A percentile compares a stretch with the other conserved stretches of the same genome.
Conservation (phyloP, 495 filamentous ascomycete species). For the Talaromyces thailandensis region DNA sequence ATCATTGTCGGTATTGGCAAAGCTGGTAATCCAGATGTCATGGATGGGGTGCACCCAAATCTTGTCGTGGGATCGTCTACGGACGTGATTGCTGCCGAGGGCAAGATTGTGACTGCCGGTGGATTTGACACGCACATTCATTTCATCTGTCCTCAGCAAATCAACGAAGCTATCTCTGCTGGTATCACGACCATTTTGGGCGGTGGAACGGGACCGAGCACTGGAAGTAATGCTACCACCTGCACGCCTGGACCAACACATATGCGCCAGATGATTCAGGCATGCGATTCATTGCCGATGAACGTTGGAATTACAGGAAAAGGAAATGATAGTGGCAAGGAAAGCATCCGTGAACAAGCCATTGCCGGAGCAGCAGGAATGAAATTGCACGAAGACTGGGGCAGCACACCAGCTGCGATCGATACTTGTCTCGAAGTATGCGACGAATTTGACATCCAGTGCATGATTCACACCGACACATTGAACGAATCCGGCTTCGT, state of each 20-base stretch:
- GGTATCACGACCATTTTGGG: constrained; percentile 91
- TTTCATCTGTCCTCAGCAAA: constrained; percentile 95
- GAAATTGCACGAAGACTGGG: constrained; percentile 98
- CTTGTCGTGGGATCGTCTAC: constrained; percentile 87
- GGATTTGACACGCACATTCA: constrained; percentile 93
- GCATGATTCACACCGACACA: constrained; percentile 95
- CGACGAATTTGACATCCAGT: constrained; percentile 87
- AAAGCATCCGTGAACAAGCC: constrained; percentile 72
- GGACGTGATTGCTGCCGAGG: constrained; percentile 92
- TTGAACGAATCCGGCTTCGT: constrained; percentile 97
- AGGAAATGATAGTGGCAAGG: constrained; percentile 75
- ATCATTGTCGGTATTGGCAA: constrained; percentile 89
- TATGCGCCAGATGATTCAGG: constrained; percentile 89
- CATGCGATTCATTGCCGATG: constrained; percentile 74
- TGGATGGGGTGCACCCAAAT: constrained; percentile 73
- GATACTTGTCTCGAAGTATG: constrained; percentile 83
- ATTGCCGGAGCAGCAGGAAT: constrained; percentile 79
- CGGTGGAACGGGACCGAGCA: constrained; percentile 89
- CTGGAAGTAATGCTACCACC: constrained; percentile 91
- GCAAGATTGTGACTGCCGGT: constrained; percentile 87
- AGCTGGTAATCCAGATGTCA: constrained; percentile 92
- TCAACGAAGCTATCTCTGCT: constrained; percentile 72
- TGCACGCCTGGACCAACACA: constrained; percentile 83
- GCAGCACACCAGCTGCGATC: constrained; percentile 84
- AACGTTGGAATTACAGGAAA: constrained; percentile 95